Base-by-base conservation (phyloP, 768 basidiomycete genomes). In the Chalciporus chontae region DNA sequence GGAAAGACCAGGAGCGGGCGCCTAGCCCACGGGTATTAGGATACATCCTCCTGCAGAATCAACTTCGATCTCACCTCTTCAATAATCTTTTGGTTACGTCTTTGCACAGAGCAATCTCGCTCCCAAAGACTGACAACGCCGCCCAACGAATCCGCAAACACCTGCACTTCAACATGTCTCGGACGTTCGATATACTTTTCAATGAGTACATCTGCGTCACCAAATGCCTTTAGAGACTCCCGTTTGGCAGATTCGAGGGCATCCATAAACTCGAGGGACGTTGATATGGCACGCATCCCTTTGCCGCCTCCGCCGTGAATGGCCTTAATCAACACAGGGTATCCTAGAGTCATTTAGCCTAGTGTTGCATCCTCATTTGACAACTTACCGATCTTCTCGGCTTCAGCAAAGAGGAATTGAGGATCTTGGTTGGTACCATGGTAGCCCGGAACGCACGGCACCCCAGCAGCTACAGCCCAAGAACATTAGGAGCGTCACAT, bases 281-380 rank as follows among this genome's bases (percentile, higher is more conserved):
- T 75, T 19, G 79, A 70, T 3, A 92, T 90, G 9, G 82, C 83
- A 38, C 92, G 85, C 93, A 96, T 96, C 38, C 94, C 94, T 65
- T 96, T 96, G 1, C 94, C 94, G 6, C 94, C 94, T 15, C 94
- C 94, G 21, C 94, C 94, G 56, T 94, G 87, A 40, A 94, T 86
- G n/a, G 94, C 94, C 64, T 97, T 97, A 69, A 97, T 96, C 24
- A 97, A 73, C 2, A 95, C 88, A 23, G 94, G 94, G 62, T 90
- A 95, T 10, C 88, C 87, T 86, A 38, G 19, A 27, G 11, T 40
- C 14, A 43, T 19, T n/a, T 18, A 45, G 11, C 5, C 6, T 18
- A 13, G 21, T 8, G 14, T 5, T 27, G 17, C n/a, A 34, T 40
- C 5, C 36, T 19, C 3, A 4, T 32, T 18, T 17, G n/a, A 19